Base-by-base conservation (phyloP, 805 yeast species). In the Komagataella populi region DNA sequence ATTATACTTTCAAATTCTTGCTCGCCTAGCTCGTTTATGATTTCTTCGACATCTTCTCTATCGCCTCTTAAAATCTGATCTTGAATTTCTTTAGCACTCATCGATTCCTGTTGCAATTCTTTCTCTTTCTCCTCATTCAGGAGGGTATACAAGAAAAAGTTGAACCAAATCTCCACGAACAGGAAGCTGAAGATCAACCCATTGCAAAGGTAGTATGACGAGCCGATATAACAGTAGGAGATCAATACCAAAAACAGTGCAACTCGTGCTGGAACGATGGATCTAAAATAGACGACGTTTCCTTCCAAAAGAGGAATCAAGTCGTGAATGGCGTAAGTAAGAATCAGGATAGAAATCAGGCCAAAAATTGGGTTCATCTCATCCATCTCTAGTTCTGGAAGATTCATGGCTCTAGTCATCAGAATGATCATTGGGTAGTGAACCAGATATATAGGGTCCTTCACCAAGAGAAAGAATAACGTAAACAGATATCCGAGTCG, bases 131-230 rank as follows among this genome's bases (percentile, higher is more conserved):
- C 91, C 54, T 84, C 89, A 58, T 80, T 75, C 53, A 84, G 67
- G 46, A 82, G 72, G 59, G 74, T 77, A 63, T 72, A 83, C 39
- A 82, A 71, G 55, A 84, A 66, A 53, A 82, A 78, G 58, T 81
- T 79, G 59, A 80, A 69, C 88, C 90, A 84, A 36, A 83, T 73
- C 62, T 84, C 93, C 55, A 77, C 59, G 55, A 84, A 82, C 30
- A 78, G 63, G 59, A 74, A 82, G 4, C 74, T 67, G 55, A 84
- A 82, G 3, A 82, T 76, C 48, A 79, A 66, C 59, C 79, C 81
- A 64, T 83, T 83, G 59, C 83, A 78, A n/a, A 83, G 53, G 22
- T 66, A 62, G 18, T 72, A 70, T 47, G 67, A 62, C n/a, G 66
- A 65, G 51, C 73, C 72, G 46, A 74, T 50, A 58, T 78, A 80